A percentile compares a stretch with the other conserved stretches of the same genome.
Evolutionary conservation across 2,329 filamentous ascomycete genomes (phyloP).

Genomic region (Alternaria sp.): DNA sequence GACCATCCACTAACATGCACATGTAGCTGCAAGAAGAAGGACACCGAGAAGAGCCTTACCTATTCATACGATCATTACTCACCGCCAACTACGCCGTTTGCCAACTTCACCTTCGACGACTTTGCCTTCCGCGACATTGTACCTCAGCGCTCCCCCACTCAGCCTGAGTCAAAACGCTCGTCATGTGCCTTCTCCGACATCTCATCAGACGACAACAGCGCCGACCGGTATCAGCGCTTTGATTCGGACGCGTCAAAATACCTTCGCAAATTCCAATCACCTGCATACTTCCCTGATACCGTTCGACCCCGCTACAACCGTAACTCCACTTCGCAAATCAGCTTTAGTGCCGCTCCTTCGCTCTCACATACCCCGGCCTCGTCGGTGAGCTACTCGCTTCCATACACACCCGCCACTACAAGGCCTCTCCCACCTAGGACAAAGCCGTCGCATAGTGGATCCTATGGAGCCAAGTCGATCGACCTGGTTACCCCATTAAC

Average conservation of each 20-base stretch:
- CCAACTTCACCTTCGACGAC: conserved; percentile 51
- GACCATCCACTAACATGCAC: conserved; percentile 23
- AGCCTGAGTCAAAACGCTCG: conserved; percentile 48
- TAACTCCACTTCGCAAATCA: conserved; percentile 47
- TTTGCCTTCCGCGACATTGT: conserved; percentile 55
- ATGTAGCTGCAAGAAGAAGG: conserved; percentile 57
- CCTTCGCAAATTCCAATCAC: conserved; percentile 52
- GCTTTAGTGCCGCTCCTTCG: conserved; percentile 53
- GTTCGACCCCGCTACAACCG: conserved; percentile 48
- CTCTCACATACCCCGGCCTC: conserved; percentile 58
- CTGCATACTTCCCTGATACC: conserved; percentile 34
- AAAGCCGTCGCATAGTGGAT: conserved; percentile 48
- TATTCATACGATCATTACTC: conserved; percentile 44
- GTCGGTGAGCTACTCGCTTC: conserved; percentile 55
- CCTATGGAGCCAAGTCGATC: conserved; percentile 52
- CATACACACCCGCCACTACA: conserved; percentile 48
- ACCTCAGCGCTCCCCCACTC: conserved; percentile 57
- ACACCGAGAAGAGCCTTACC: conserved; percentile 50
- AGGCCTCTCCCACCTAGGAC: conserved; percentile 52
- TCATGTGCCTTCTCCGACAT: conserved; percentile 55
- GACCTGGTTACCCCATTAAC: conserved; percentile 56
- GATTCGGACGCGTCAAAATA: conserved; percentile 54
- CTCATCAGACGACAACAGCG: conserved; percentile 48
- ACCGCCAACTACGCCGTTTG: conserved; percentile 48
- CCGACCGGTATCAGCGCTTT: conserved; percentile 25